Evolutionary conservation across 1,284 basidiomycete species (phyloP).

Genomic region (Apiotrichum veenhuisii): DNA sequence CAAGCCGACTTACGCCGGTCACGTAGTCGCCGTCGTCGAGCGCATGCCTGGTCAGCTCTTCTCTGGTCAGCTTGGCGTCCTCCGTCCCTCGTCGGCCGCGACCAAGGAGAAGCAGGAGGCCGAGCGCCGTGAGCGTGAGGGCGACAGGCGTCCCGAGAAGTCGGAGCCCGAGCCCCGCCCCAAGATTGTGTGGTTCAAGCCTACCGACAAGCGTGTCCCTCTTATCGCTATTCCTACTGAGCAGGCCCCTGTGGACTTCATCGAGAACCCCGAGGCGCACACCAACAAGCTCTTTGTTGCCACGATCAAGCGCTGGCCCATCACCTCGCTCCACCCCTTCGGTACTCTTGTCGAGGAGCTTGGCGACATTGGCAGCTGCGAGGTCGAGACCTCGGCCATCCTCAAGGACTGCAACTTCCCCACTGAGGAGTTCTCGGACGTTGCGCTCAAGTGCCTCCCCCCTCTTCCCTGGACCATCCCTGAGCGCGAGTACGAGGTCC

Average conservation of each 20-base stretch:
- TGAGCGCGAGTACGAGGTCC: slow-evolving; percentile 79
- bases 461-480: slow-evolving; percentile 82
- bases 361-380: slow-evolving; percentile 95
- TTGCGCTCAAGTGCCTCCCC: slow-evolving; percentile 92
- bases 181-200: slow-evolving; percentile 99
- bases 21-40: slow-evolving; percentile 96
- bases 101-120: slow-evolving; percentile 99
- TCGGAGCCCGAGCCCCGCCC: slow-evolving; percentile 74
- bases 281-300: slow-evolving; percentile 90
- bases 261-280: slow-evolving; percentile 89
- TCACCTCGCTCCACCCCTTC: slow-evolving; percentile 95
- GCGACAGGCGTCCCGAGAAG: slow-evolving; percentile 64
- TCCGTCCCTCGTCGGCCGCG: slow-evolving; percentile 93
- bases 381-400: slow-evolving; percentile 94
- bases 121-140: slow-evolving; percentile 91
- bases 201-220: slow-evolving; percentile 97
- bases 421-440: slow-evolving; percentile 85
- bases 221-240: slow-evolving; percentile 99
- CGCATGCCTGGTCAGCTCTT: slow-evolving; percentile 98
- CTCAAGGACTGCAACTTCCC: slow-evolving; percentile 99
- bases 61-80: slow-evolving; percentile 90
- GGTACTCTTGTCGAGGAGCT: slow-evolving; percentile 97
- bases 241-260: slow-evolving; percentile 93
- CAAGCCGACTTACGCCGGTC: slow-evolving; percentile 81
- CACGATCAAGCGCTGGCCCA: slow-evolving; percentile 87